These are phyloP conservation scores for Penicillium chermesinum DNA, from an alignment of 495 filamentous ascomycete genomes.

Conservation along the genomic window DNA sequence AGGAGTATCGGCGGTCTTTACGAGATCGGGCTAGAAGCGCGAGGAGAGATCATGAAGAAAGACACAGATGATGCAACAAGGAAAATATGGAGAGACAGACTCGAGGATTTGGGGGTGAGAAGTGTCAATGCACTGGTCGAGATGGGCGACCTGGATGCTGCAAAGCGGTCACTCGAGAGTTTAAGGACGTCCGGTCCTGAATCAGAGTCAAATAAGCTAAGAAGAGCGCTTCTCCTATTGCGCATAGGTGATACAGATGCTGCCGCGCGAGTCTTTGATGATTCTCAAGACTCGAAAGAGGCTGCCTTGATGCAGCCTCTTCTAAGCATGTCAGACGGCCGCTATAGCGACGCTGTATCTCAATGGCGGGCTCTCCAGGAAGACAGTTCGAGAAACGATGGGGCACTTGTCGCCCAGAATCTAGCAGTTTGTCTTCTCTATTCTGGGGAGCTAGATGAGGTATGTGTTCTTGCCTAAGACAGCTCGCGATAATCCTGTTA, in stretches of 20 bases:
- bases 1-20: constrained; percentile 83
- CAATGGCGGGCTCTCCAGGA: constrained; percentile 58
- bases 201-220: constrained; percentile 30
- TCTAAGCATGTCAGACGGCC: constrained; percentile 70
- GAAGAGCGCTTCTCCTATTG: constrained; percentile 64
- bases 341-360: constrained; percentile 56
- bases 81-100: constrained; percentile 60
- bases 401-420: constrained; percentile 64
- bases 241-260: constrained; percentile 69
- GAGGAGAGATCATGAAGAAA: constrained; percentile 45
- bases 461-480: constrained; percentile 26
- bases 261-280: constrained; percentile 46
- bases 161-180: constrained; percentile 58
- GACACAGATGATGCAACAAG: constrained; percentile 30
- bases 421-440: constrained; percentile 79
- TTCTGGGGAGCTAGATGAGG: constrained; percentile 67
- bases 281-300: constrained; percentile 18
- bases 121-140: constrained; percentile 80
- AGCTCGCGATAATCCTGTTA: background rate
- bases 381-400: constrained; percentile 23
- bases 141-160: constrained; percentile 82
- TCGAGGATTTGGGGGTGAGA: constrained; percentile 69
- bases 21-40: constrained; percentile 73
- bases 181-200: constrained; percentile 34
- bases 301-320: constrained; percentile 54